Conservation (phyloP, 495 filamentous ascomycete species). For the Penicillium daleae region DNA sequence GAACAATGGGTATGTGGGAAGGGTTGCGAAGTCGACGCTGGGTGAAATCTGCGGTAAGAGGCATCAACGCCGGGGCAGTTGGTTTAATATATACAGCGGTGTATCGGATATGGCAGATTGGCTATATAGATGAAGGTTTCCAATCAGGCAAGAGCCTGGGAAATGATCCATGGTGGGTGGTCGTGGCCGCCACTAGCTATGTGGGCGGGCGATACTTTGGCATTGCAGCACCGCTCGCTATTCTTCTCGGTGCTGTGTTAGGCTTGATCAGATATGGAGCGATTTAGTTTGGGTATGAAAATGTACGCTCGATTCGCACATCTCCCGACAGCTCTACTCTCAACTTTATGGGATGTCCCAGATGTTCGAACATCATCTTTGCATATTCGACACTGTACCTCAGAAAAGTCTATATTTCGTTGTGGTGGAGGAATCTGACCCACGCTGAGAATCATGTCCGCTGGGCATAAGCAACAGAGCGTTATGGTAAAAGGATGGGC, state of each 20-base stretch:
- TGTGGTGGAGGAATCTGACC: too few relatives aligned
- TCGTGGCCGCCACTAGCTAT: slow-evolving; percentile 9
- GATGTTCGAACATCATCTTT: too few relatives aligned
- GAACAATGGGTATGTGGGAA: not conserved
- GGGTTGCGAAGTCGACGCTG: slow-evolving; percentile 5
- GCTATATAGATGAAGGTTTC: not conserved
- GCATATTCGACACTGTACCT: too few relatives aligned
- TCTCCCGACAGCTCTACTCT: too few relatives aligned
- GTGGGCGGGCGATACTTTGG: slow-evolving; percentile 4
- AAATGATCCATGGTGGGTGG: slow-evolving; percentile 11
- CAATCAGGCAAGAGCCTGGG: slow-evolving; percentile 7
- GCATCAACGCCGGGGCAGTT: slow-evolving; percentile 1
- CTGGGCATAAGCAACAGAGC: too few relatives aligned
- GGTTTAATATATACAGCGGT: slow-evolving; percentile 9
- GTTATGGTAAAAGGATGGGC: too few relatives aligned
- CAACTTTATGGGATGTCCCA: too few relatives aligned
- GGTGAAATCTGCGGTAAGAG: slow-evolving; percentile 5
- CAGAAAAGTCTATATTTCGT: too few relatives aligned
- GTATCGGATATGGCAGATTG: slow-evolving; percentile 7
- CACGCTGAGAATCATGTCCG: too few relatives aligned
- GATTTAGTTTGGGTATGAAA: not conserved
- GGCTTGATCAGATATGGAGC: not conserved
- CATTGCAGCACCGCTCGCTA: slow-evolving; percentile 5
- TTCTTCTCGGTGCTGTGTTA: slow-evolving; percentile 2
- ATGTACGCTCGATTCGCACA: too few relatives aligned